Evolutionary conservation across 352 stramenopile genomes (phyloP), one percentile per base, ranked within the genome.

Genomic region (Globisporangium nodosum): DNA sequence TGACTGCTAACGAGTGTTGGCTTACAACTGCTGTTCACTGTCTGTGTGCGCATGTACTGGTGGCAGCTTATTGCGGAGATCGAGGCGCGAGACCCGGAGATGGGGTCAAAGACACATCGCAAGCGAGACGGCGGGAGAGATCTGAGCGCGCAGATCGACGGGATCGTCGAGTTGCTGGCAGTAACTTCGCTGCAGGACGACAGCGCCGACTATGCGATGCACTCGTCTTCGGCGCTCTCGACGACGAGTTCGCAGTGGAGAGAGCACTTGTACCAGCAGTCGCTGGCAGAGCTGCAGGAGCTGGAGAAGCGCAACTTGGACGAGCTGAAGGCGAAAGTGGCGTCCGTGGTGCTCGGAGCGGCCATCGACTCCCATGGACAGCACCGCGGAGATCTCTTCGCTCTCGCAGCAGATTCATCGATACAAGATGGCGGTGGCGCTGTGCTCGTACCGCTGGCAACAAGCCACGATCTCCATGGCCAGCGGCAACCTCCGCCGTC

Each of bases 201-300:
- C 2, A 53, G 30, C 49, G 49, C 1, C 12, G 45, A 49, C 45
- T 27, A 5, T n/a, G n/a, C 20, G 18, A 49, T 49, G 45, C 45
- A 13, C 21, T 49, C 45, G n/a, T 31, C 8, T 15, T 30, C 45
- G 7, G n/a, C 6, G 20, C 43, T 27, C 0, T 49, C 43, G 11
- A 30, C 45, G 3, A 13, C 21, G 45, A 49, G 8, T 3, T 30
- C 30, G 2, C 49, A 61, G 48, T 65, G 52, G 58, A 55, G 48
- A 16, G 49, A 69, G 8, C 69, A 71, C 27, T 16, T 80, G 47
- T 76, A 71, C 27, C 71, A 75, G 51, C 66, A 80, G 53, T 39
- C 52, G 5, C 48, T 80, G n/a, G 15, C 49, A 3, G 4, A 40
- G 2, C 31, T 77, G 3, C 50, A 68, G 18, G 51, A 45, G 0